Conservation (phyloP, 1,284 basidiomycete genomes). For the Moesziomyces antarcticus region DNA sequence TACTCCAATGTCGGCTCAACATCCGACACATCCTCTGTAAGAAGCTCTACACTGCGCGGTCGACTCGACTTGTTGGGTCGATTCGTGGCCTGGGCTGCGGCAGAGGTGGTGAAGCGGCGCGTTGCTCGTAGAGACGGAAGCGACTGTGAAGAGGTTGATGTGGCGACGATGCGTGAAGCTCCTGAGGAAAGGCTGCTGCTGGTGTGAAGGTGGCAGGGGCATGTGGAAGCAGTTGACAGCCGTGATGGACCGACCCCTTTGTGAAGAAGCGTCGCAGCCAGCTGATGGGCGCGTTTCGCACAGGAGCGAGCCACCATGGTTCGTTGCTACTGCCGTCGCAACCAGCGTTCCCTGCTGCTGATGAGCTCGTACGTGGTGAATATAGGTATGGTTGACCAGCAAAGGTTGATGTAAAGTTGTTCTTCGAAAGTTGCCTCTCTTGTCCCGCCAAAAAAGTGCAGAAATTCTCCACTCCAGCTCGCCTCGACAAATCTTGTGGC, state of each 20-base stretch:
- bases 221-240: conserved; percentile 9
- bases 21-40: conserved; percentile 27
- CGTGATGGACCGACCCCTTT: conserved; percentile 36
- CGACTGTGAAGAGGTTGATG: background rate
- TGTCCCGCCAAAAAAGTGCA: background rate
- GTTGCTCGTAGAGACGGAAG: background rate
- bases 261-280: conserved; percentile 17
- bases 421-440: conserved; percentile 3
- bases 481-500: no score
- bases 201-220: conserved; percentile 13
- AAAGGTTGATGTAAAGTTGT: background rate
- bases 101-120: background rate
- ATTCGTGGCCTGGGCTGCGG: background rate
- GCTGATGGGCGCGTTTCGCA: conserved; percentile 31
- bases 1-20: conserved; percentile 41
- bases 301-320: conserved; percentile 27
- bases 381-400: background rate
- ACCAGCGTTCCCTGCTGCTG: conserved; percentile 10
- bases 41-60: conserved; percentile 4
- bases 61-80: background rate
- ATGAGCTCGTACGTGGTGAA: no score
- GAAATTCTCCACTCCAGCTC: conserved; percentile 1
- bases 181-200: background rate
- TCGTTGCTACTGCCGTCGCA: background rate
- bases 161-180: background rate